A percentile compares a stretch with the other conserved stretches of the same genome.
phyloP scores from a whole-genome alignment of 306 rosid genomes.

The Casuarina glauca region DNA sequence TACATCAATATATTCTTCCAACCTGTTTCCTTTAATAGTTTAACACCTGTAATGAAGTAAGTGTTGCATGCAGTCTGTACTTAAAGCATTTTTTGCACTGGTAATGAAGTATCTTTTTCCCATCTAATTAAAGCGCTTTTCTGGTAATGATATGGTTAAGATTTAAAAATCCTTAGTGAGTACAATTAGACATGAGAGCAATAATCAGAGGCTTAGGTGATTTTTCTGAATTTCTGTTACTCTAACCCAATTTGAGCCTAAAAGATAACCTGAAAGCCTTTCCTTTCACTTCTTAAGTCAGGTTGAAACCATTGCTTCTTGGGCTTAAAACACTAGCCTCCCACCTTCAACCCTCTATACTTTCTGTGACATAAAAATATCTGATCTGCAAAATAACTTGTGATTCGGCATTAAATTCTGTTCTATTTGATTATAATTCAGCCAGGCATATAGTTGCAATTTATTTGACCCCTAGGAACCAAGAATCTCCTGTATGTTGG shows the following conservation, averaged over 20 bases:
- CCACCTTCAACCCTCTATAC: neutral
- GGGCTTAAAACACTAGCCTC: neutral
- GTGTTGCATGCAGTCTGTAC: neutral
- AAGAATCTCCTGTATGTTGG: constrained; percentile 1
- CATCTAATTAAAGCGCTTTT: neutral
- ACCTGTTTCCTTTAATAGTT: neutral
- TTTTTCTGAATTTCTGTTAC: neutral
- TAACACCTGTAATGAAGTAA: neutral
- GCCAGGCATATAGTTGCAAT: neutral
- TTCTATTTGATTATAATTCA: neutral
- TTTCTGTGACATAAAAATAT: neutral
- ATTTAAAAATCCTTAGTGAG: neutral
- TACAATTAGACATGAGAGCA: neutral
- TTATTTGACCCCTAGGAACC: neutral
- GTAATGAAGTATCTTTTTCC: neutral
- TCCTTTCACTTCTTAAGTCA: neutral
- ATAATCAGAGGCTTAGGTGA: neutral
- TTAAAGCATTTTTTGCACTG: neutral
- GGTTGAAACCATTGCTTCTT: neutral
- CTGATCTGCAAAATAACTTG: neutral
- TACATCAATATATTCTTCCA: neutral
- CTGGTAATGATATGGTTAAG: neutral
- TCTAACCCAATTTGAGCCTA: neutral
- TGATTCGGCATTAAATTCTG: neutral
- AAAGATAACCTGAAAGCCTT: neutral